Conservation (phyloP, 2,329 filamentous ascomycete species). For the Epichloe amarillans region DNA sequence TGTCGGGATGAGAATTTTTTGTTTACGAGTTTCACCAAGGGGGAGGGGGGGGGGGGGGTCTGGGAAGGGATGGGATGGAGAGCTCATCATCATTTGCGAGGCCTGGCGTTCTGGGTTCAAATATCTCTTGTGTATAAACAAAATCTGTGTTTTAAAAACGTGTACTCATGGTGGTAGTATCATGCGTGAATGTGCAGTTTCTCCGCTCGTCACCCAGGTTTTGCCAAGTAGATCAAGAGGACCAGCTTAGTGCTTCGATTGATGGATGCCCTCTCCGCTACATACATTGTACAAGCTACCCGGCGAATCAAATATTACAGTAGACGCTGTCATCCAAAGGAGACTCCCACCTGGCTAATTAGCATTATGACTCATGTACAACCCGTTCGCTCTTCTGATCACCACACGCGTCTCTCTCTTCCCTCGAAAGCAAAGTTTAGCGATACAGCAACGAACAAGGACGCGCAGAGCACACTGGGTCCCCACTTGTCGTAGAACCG, state of each 20-base stretch:
- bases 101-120: background rate
- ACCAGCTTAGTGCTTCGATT: too few species aligned
- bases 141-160: too few species aligned
- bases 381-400: constrained; percentile 3
- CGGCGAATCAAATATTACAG: background rate
- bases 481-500: constrained; percentile 87
- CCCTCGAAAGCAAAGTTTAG: constrained; percentile 73
- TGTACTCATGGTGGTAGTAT: too few species aligned
- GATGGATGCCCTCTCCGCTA: background rate
- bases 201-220: too few species aligned
- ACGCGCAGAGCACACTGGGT: constrained; percentile 60
- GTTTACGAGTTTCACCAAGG: background rate
- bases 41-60: too few species aligned
- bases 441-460: constrained; percentile 59
- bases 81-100: background rate
- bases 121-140: background rate
- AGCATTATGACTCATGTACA: too few species aligned
- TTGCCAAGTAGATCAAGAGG: too few species aligned
- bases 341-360: too few species aligned
- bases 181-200: too few species aligned
- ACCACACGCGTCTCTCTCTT: constrained; percentile 45
- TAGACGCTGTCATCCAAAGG: too few species aligned
- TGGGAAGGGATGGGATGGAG: background rate
- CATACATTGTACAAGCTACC: background rate
- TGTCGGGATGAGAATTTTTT: background rate